Evolutionary conservation across 805 yeast genomes (phyloP), one percentile per base, ranked within the genome.

Genomic region (Yarrowia bubula): DNA sequence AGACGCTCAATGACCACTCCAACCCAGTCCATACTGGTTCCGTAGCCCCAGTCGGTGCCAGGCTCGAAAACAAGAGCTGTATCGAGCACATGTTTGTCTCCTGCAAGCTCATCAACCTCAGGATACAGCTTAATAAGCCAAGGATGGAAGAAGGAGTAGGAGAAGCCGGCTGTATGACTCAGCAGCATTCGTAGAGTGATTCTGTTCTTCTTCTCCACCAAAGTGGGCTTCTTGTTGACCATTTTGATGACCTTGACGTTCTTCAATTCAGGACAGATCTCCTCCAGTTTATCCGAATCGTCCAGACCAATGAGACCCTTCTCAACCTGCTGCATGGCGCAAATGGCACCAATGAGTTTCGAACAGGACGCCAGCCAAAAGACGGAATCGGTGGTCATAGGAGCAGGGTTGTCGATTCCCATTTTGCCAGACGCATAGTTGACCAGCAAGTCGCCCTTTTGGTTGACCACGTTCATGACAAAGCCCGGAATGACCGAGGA

Each of bases 91-190:
- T 15, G 66, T 48, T 37, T 65, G 48, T 38, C 69, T 67, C 65
- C 67, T 42, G n/a, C 67, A 32, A 68, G 51, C 41, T 68, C 70
- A 31, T 66, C 69, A 8, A 46, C 47, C 14, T 31, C 32, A 8
- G 55, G 53, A 22, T 70, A 66, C 1, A 67, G 65, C 3, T 68
- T 70, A 66, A 66, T 66, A 67, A 57, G 50, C 50, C 50, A 41
- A 17, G 63, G 50, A 5, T 57, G 63, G 50, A 75, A 75, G 69
- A 76, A 75, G 8, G 71, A 65, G 66, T 78, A 78, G 15, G 74
- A 73, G 18, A 78, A 72, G 1, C 81, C 81, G 11, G 80, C 72
- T 8, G 80, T 78, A 66, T 78, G 81, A 2, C 77, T 69, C 47
- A 78, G 61, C 55, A 78, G 70, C 68, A 72, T 74, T 66, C 76